Conservation (phyloP, 257 asterid genomes). For the Mentha longifolia region DNA sequence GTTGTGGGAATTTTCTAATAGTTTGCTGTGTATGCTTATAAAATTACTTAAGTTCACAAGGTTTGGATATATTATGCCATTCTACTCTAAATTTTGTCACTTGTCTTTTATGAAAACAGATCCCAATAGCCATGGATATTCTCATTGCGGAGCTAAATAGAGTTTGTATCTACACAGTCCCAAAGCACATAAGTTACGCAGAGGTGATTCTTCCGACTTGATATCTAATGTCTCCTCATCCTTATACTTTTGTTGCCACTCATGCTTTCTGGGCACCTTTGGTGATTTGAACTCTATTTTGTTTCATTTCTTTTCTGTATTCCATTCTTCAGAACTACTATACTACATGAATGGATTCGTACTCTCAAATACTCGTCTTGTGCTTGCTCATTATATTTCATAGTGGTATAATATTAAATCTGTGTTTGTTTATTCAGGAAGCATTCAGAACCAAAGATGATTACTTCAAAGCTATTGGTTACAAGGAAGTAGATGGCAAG, state of each 20-base stretch:
- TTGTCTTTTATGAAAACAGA: conserved; percentile 46
- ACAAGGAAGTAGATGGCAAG: conserved; percentile 61
- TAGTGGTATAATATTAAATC: conserved; percentile 16
- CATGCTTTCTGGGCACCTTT: neutral
- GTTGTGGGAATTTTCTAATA: neutral
- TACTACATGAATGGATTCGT: neutral
- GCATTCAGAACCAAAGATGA: conserved; percentile 58
- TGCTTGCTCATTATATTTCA: neutral
- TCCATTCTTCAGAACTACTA: conserved; percentile 2
- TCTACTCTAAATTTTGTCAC: neutral
- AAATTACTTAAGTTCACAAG: conserved; percentile 1
- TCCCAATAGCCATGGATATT: conserved; percentile 78
- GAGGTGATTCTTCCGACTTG: conserved; percentile 51
- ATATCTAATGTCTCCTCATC: neutral
- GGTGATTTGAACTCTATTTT: conserved; percentile 17
- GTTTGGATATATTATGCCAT: neutral
- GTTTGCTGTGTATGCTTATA: neutral
- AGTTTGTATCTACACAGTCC: conserved; percentile 87
- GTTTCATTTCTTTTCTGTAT: conserved; percentile 5
- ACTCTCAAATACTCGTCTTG: neutral
- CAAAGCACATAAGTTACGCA: conserved; percentile 75
- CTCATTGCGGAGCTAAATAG: conserved; percentile 78
- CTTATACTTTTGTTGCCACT: neutral
- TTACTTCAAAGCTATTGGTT: conserved; percentile 75
- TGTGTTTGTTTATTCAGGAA: conserved; percentile 47